A percentile compares a stretch with the other conserved stretches of the same genome.
These are phyloP conservation scores for Pyricularia sp. DNA, from an alignment of 2,329 filamentous ascomycete species.

Conservation along the genomic window DNA sequence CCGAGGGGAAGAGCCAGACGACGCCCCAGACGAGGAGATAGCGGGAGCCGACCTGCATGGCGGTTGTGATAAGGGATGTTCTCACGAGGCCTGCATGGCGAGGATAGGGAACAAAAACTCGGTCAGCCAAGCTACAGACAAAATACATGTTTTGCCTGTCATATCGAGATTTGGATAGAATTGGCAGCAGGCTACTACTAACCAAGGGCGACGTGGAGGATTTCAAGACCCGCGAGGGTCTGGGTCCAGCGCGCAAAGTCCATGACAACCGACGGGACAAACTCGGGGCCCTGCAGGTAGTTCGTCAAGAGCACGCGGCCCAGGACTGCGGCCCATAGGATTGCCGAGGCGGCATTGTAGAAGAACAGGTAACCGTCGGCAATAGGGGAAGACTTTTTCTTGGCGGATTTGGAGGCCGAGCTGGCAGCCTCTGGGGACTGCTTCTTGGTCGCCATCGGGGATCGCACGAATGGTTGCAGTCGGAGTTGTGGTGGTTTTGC, in stretches of 20 bases:
- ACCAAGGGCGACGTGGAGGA: slow-evolving; percentile 71
- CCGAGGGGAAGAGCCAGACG: slow-evolving; percentile 57
- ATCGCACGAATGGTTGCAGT: neutral
- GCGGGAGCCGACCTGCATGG: slow-evolving; percentile 80
- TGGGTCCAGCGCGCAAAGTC: slow-evolving; percentile 68
- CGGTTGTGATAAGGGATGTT: slow-evolving; percentile 70
- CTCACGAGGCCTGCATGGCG: slow-evolving; percentile 60
- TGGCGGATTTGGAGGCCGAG: slow-evolving; percentile 15
- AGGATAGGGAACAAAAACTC: neutral
- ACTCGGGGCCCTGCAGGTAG: slow-evolving; percentile 36
- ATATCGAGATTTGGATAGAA: neutral
- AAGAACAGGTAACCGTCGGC: slow-evolving; percentile 53
- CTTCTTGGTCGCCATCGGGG: slow-evolving; percentile 10
- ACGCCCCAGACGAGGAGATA: slow-evolving; percentile 84
- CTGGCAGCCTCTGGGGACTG: slow-evolving; percentile 8
- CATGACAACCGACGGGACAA: slow-evolving; percentile 49
- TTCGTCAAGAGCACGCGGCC: slow-evolving; percentile 48
- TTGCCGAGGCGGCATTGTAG: slow-evolving; percentile 71
- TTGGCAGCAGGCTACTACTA: slow-evolving; percentile 13
- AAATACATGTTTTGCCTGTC: slow-evolving; percentile 6
- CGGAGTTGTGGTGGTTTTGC: neutral
- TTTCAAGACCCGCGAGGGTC: slow-evolving; percentile 69
- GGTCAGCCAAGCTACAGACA: neutral
- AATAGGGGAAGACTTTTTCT: slow-evolving; percentile 32
- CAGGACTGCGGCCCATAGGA: slow-evolving; percentile 69